phyloP scores from a whole-genome alignment of 495 filamentous ascomycete genomes.

The Aspergillus ellipticus region DNA sequence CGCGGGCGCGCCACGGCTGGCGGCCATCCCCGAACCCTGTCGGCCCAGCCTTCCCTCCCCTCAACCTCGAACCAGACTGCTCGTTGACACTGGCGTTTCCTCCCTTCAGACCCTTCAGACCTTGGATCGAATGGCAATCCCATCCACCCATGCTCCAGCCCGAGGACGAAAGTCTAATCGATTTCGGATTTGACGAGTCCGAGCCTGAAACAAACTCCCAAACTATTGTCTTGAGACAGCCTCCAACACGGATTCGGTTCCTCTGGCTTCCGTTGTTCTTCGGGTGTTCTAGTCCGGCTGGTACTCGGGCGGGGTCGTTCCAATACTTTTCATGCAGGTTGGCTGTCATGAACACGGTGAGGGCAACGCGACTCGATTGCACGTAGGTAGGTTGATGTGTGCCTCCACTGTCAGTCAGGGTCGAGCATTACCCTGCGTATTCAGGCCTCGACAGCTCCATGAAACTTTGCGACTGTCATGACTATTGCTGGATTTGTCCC shows the following conservation, averaged over 20 bases:
- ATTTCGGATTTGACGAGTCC: not conserved
- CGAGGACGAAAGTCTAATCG: not conserved
- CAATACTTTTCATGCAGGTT: not conserved
- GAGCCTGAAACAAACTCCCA: not conserved
- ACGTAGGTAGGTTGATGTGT: not conserved
- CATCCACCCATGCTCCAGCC: not conserved
- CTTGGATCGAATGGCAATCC: not conserved
- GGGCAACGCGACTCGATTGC: not conserved
- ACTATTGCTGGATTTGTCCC: slow-evolving; percentile 2
- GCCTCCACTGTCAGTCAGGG: not conserved
- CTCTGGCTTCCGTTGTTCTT: slow-evolving; percentile 7
- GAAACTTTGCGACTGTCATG: not conserved
- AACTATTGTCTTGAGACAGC: not conserved
- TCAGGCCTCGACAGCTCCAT: not conserved
- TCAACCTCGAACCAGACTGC: not conserved
- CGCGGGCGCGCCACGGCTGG: too few species aligned
- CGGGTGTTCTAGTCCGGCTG: slow-evolving; percentile 5
- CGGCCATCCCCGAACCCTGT: not conserved
- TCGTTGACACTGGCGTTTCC: not conserved
- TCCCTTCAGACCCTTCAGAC: not conserved
- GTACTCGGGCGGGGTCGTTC: not conserved
- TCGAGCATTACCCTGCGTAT: not conserved
- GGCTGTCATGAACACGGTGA: not conserved
- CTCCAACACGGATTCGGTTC: not conserved
- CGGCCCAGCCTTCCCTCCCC: not conserved